Evolutionary conservation across 106 monocot species (phyloP), one percentile per base, ranked within the genome.

Genomic region (Acorus gramineus): DNA sequence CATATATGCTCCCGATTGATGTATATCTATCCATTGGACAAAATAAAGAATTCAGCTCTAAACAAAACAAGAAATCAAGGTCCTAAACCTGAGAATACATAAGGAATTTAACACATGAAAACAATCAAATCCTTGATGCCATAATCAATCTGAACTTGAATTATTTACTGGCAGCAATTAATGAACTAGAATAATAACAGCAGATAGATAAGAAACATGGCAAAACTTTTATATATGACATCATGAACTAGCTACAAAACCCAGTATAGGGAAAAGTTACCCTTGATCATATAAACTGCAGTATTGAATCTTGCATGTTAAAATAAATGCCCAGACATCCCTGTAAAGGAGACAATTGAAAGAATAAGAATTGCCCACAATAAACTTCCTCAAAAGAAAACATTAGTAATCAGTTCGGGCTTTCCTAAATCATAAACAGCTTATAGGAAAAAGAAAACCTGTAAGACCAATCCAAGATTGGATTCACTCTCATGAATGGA

Each of bases 381-480:
- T 28, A 28, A 28, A 28, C 28, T 28, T 28, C 28, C 28, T 28
- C 28, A 28, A 11, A 12, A 44, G n/a, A 42, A 66, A 67, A 11
- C 28, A 28, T 28, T 28, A 28, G 28, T 28, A 28, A 28, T 28
- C 28, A 28, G 28, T 28, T 28, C 28, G 1, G 28, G 1, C 28
- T 28, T 28, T 28, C 28, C 28, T 28, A 28, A 28, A 28, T 28
- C 28, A 28, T 28, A 28, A 28, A 52, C 7, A 61, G 11, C 28
- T 68, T 13, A 72, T 56, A 65, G 62, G 13, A 49, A 66, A 71
- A 74, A 28, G 45, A 69, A 57, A 56, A 98, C 96, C 96, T 98
- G 85, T 98, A 98, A 65, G 98, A 98, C 98, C 98, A 98, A 76
- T 98, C 98, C 67, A 98, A 76, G 47, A 98, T 98, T n/a, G 98